phyloP scores from a whole-genome alignment of 345 rosid species.

The Dovyalis caffra region DNA sequence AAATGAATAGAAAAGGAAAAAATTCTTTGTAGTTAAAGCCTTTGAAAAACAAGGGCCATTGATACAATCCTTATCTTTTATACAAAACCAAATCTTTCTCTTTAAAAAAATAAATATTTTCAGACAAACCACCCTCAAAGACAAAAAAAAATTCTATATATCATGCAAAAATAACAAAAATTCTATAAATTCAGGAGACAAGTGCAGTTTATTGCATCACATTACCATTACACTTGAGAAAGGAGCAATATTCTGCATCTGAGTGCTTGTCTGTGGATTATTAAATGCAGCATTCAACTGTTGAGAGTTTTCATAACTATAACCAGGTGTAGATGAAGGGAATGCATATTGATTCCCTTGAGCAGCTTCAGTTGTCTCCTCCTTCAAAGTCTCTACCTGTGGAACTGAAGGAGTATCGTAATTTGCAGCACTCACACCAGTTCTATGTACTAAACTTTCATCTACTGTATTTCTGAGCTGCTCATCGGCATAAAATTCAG shows the following conservation, averaged over 20 bases:
- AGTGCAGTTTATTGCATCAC: background rate
- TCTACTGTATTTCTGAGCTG: slow-evolving; percentile 56
- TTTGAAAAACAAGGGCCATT: background rate
- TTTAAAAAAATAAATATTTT: background rate
- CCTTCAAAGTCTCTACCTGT: slow-evolving; percentile 60
- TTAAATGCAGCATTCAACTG: slow-evolving; percentile 57
- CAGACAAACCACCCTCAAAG: background rate
- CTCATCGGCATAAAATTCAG: slow-evolving; percentile 71
- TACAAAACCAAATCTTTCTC: background rate
- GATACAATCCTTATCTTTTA: background rate
- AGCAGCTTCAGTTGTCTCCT: slow-evolving; percentile 55
- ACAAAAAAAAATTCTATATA: background rate
- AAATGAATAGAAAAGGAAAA: background rate
- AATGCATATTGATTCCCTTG: slow-evolving; percentile 71
- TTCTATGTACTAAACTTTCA: slow-evolving; percentile 50
- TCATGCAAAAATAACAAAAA: background rate
- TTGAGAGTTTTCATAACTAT: slow-evolving; percentile 61
- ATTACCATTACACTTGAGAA: slow-evolving; percentile 84
- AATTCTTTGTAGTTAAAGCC: background rate
- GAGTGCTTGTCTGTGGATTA: slow-evolving; percentile 59
- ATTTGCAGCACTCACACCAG: slow-evolving; percentile 44
- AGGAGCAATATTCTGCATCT: slow-evolving; percentile 60
- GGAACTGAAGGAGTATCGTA: slow-evolving; percentile 63
- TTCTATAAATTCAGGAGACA: background rate
- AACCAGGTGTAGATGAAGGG: slow-evolving; percentile 62